These are phyloP conservation scores for Colletotrichum sp. DNA, from an alignment of 2,329 filamentous ascomycete species.

Conservation along the genomic window DNA sequence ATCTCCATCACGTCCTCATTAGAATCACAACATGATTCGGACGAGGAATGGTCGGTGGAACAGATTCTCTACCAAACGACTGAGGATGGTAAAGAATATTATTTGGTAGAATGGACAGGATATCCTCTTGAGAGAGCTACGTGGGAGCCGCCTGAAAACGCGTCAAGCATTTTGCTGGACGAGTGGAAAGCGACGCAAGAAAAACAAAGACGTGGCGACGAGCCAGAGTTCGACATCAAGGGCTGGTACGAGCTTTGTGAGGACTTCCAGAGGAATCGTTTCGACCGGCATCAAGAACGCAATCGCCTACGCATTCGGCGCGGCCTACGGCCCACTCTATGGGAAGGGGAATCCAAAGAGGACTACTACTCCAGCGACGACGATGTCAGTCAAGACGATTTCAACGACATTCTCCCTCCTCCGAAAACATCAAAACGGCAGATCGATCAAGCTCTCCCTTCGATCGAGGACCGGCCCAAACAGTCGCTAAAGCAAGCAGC, in stretches of 20 bases:
- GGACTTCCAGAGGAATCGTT: conserved; percentile 8
- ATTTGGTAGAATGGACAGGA: conserved; percentile 43
- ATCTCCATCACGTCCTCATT: conserved; percentile 38
- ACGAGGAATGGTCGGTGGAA: conserved; percentile 56
- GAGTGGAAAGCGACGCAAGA: conserved; percentile 50
- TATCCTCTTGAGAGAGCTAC: conserved; percentile 39
- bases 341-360: conserved; percentile 11
- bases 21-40: conserved; percentile 36
- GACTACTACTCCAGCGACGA: conserved; percentile 20
- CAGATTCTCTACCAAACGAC: conserved; percentile 37
- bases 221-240: conserved; percentile 41
- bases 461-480: neutral
- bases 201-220: conserved; percentile 35
- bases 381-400: conserved; percentile 1
- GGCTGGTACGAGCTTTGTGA: conserved; percentile 28
- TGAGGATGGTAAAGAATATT: conserved; percentile 29
- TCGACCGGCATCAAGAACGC: conserved; percentile 8
- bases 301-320: conserved; percentile 8
- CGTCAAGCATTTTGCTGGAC: conserved; percentile 41
- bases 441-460: neutral
- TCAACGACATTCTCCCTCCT: conserved; percentile 15
- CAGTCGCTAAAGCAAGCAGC: neutral
- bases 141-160: conserved; percentile 57
- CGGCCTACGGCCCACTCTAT: conserved; percentile 6
- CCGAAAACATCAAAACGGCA: neutral